Evolutionary conservation across 148 eudicot genomes (phyloP), one percentile per base, ranked within the genome.

Genomic region (Persicaria tinctoria): DNA sequence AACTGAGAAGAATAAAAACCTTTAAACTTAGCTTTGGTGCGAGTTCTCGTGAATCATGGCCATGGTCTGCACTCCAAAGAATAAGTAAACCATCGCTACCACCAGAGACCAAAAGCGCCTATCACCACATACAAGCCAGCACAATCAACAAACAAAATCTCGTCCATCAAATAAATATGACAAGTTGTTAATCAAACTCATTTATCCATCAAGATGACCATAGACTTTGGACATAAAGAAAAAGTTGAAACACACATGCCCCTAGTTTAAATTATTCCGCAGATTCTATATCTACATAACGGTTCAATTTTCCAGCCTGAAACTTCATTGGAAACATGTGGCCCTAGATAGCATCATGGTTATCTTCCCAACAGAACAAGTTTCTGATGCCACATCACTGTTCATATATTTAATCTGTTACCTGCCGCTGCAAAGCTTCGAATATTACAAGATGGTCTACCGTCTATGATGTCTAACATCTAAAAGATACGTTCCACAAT

Each of bases 81-180:
- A 95, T 89, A 60, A 95, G 90, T 78, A 92, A 84, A 62, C 98
- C 98, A 88, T 95, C 98, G 79, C 85, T 90, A 80, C 98, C 98
- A 69, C 98, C 98, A 47, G 98, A 95, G 78, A 95, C 98, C 85
- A 95, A 79, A 81, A 92, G 91, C 17, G 93, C 92, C 98, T 95
- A 81, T n/a, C 71, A 18, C 32, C 51, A 56, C 23, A 63, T 49
- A 20, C n/a, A 66, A 66, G 70, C 8, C 47, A 66, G 70, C 70
- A 66, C 17, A 12, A 38, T 66, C 41, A 12, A 45, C 6, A 63
- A 74, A 57, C 5, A 53, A 57, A 44, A 41, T 48, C 47, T 18
- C 23, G 50, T 46, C n/a, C 66, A 27, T 66, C 10, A 68, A 51
- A 70, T 49, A 66, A 23, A 63, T 5, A 55, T n/a, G 13, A 23